Evolutionary conservation across 306 rosid species (phyloP).

Genomic region (Cicer pinnatifidum): DNA sequence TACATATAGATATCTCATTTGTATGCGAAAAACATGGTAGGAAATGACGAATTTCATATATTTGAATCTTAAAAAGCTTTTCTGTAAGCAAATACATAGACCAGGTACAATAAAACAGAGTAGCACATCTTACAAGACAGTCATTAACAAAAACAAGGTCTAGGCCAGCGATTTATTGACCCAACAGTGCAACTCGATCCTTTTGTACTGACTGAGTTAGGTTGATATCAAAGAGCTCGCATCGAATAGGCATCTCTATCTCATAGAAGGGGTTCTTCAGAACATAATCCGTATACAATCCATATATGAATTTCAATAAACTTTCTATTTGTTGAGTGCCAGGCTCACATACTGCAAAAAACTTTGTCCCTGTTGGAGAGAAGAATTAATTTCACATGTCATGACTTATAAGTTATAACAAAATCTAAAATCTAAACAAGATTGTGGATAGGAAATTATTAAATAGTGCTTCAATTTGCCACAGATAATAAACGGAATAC

Average conservation of each 20-base stretch:
- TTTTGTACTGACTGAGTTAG: constrained; percentile 76
- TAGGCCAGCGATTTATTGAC: constrained; percentile 52
- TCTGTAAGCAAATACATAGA: constrained; percentile 1
- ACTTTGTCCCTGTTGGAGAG: constrained; percentile 72
- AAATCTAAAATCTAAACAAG: constrained; percentile 8
- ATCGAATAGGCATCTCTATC: constrained; percentile 97
- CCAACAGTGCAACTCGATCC: constrained; percentile 81
- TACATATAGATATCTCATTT: constrained; percentile 9
- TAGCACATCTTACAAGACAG: constrained; percentile 25
- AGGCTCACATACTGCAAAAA: constrained; percentile 87
- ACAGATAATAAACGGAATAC: not conserved
- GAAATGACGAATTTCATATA: not conserved
- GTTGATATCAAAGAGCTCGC: constrained; percentile 90
- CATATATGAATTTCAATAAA: constrained; percentile 76
- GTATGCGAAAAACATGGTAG: not conserved
- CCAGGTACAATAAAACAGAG: constrained; percentile 22
- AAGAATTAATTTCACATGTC: constrained; percentile 29
- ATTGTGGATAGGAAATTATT: not conserved
- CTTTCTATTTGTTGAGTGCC: constrained; percentile 81
- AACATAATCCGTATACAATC: constrained; percentile 81
- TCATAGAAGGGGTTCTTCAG: constrained; percentile 97
- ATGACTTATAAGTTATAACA: not conserved
- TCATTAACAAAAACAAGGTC: not conserved
- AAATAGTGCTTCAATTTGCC: not conserved
- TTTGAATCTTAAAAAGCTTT: not conserved